phyloP scores from a whole-genome alignment of 2,329 filamentous ascomycete species.

The Aspergillus tamarii region DNA sequence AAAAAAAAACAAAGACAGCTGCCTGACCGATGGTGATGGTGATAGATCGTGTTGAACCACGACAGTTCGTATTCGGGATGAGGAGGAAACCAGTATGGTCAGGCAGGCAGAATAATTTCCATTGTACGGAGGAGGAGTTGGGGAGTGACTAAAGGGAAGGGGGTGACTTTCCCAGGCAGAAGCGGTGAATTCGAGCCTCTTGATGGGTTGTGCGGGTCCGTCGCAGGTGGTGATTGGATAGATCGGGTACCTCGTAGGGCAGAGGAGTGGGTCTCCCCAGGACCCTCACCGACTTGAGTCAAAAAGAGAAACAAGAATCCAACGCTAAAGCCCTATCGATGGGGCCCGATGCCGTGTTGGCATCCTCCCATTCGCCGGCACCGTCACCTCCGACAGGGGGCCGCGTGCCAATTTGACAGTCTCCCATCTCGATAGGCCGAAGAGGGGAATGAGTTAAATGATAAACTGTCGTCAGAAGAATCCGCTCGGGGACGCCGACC shows the following conservation, averaged over 20 bases:
- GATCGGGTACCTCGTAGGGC: slow-evolving; percentile 14
- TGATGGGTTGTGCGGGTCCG: slow-evolving; percentile 2
- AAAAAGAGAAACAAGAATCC: slow-evolving; percentile 3
- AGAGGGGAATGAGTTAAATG: neutral
- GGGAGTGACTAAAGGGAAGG: neutral
- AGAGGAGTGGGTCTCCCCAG: slow-evolving; percentile 11
- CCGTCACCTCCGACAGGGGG: slow-evolving; percentile 11
- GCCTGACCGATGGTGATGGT: neutral
- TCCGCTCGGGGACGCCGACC: neutral
- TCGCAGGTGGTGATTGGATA: slow-evolving; percentile 2
- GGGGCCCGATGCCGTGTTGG: slow-evolving; percentile 21
- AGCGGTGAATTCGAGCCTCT: slow-evolving; percentile 26
- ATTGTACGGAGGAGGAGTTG: neutral
- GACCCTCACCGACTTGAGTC: slow-evolving; percentile 18
- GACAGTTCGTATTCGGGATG: neutral
- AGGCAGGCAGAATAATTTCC: slow-evolving; percentile 4
- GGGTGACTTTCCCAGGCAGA: slow-evolving; percentile 14
- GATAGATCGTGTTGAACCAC: neutral
- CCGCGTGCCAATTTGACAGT: neutral
- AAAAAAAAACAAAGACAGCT: neutral
- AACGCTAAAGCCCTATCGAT: slow-evolving; percentile 30
- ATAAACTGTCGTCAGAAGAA: neutral
- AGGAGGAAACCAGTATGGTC: neutral
- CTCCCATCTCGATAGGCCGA: neutral
- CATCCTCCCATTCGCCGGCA: slow-evolving; percentile 20